A percentile compares a stretch with the other conserved stretches of the same genome.
Evolutionary conservation across 495 filamentous ascomycete genomes (phyloP).

Genomic region (Podospora didyma): DNA sequence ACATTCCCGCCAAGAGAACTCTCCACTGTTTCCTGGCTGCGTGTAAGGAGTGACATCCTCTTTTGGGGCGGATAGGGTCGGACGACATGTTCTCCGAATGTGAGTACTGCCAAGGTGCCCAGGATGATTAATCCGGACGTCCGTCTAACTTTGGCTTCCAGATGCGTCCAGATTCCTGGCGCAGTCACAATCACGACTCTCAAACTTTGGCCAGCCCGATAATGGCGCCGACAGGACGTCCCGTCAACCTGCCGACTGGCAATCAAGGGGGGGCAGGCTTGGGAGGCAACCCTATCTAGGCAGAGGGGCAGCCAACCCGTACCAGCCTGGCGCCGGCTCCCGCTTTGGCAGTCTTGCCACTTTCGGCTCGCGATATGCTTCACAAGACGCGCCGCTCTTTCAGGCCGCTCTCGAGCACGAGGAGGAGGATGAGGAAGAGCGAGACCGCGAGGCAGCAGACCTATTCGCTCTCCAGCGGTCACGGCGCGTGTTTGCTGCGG

Average conservation of each 20-base stretch:
- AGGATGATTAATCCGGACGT: neutral
- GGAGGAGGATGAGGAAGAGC: constrained; percentile 83
- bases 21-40: neutral
- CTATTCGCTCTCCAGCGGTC: constrained; percentile 87
- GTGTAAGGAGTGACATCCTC: constrained; percentile 10
- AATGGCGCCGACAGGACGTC: constrained; percentile 40
- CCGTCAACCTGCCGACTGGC: constrained; percentile 29
- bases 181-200: constrained; percentile 86
- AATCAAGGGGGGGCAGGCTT: constrained; percentile 33
- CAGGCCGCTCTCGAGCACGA: constrained; percentile 80
- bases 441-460: constrained; percentile 88
- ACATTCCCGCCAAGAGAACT: neutral
- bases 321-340: constrained; percentile 57
- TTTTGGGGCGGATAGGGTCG: constrained; percentile 19
- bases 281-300: constrained; percentile 32
- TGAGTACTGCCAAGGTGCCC: constrained; percentile 44
- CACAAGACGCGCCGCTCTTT: constrained; percentile 84
- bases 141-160: constrained; percentile 31
- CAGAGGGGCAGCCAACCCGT: constrained; percentile 60
- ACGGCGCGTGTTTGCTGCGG: constrained; percentile 78
- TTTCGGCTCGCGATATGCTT: constrained; percentile 67
- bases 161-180: constrained; percentile 97
- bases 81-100: constrained; percentile 92
- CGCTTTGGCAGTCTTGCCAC: constrained; percentile 69
- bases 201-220: constrained; percentile 60